Conservation (phyloP, 192 early-diverging fungal species). For the Gonapodya sp. region DNA sequence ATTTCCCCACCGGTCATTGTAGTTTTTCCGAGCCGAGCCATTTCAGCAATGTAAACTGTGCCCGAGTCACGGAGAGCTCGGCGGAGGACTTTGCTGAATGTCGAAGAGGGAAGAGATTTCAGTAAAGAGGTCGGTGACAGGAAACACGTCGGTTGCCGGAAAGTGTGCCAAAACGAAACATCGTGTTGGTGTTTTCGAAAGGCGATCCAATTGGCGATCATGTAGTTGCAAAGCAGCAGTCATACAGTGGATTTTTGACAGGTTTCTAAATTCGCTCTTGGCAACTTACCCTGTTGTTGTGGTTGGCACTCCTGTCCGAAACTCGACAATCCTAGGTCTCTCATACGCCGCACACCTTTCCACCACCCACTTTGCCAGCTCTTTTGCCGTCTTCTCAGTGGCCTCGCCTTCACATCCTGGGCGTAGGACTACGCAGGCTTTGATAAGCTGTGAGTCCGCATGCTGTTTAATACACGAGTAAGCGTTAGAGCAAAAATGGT, state of each 20-base stretch:
- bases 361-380: neutral
- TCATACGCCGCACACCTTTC: neutral
- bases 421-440: neutral
- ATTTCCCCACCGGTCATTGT: neutral
- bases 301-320: neutral
- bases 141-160: neutral
- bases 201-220: too few relatives aligned
- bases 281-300: neutral
- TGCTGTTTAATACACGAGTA: too few relatives aligned
- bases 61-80: neutral
- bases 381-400: neutral
- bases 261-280: too few relatives aligned
- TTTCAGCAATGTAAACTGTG: neutral
- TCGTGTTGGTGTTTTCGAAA: too few relatives aligned
- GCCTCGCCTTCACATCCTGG: neutral
- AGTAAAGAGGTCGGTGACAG: neutral
- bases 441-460: too few relatives aligned
- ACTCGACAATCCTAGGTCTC: neutral
- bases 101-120: neutral
- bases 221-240: too few relatives aligned
- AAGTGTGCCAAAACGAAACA: too few relatives aligned
- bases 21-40: neutral
- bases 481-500: too few relatives aligned
- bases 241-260: too few relatives aligned
- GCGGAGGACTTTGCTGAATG: neutral